Conservation (phyloP, 768 basidiomycete genomes). For the Dacryopinax spathularia region DNA sequence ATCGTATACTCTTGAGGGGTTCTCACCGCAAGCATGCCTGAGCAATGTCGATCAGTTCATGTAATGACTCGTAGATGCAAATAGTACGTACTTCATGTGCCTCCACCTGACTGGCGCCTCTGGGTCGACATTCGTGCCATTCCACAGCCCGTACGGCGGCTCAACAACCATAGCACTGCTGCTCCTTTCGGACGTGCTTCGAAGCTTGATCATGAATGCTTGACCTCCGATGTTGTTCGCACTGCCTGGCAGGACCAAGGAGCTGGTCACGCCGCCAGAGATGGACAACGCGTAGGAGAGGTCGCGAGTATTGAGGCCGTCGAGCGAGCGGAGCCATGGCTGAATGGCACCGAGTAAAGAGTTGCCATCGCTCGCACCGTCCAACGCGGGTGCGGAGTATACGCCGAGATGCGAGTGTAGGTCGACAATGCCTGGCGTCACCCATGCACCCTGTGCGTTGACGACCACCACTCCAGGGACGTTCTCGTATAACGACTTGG, state of each 20-base stretch:
- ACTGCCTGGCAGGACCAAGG: slow-evolving; percentile 14
- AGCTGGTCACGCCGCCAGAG: slow-evolving; percentile 11
- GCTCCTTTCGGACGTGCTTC: slow-evolving; percentile 19
- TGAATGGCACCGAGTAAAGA: slow-evolving; percentile 14
- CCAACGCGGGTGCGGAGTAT: slow-evolving; percentile 23
- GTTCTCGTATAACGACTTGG: slow-evolving; percentile 18
- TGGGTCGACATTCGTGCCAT: neutral
- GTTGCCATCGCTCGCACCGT: slow-evolving; percentile 21
- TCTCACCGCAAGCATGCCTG: slow-evolving; percentile 58
- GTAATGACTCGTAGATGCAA: neutral
- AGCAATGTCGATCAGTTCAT: slow-evolving; percentile 7
- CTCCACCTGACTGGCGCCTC: neutral
- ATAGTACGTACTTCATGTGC: slow-evolving; percentile 18
- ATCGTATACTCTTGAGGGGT: slow-evolving; percentile 27
- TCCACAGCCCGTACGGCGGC: slow-evolving; percentile 5
- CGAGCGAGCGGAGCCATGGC: slow-evolving; percentile 20
- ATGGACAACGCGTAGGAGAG: slow-evolving; percentile 20
- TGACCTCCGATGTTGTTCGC: slow-evolving; percentile 5
- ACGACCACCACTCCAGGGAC: slow-evolving; percentile 34
- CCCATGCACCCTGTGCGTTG: slow-evolving; percentile 57
- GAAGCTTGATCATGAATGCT: slow-evolving; percentile 24
- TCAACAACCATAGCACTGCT: neutral
- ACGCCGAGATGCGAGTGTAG: slow-evolving; percentile 38
- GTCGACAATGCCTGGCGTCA: slow-evolving; percentile 56
- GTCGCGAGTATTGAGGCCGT: slow-evolving; percentile 28